Evolutionary conservation across 306 rosid species (phyloP), one percentile per base, ranked within the genome.

Genomic region (Abrus pulchellus): DNA sequence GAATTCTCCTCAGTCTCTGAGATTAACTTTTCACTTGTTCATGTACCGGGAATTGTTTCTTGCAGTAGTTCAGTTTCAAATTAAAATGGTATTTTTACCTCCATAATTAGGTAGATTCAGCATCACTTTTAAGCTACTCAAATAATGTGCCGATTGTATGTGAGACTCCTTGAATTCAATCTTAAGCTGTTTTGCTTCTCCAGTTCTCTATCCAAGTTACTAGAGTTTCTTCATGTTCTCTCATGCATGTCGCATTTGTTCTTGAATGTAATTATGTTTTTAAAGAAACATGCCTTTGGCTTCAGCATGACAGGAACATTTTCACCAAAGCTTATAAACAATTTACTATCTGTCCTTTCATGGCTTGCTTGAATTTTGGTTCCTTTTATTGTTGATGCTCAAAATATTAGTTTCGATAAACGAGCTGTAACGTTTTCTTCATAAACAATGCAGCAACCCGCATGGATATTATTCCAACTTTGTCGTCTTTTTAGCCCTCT

Each of bases 321-420:
- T 52, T 47, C 32, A 4, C 62, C 14, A 56, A 68, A 67, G 20
- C 54, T 80, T 65, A 32, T 41, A 12, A 50, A 40, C 56, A 72
- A 72, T 14, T 55, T 30, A 27, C 14, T 7, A 12, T 2, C 45
- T 59, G 14, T 59, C 60, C 53, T 82, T 45, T 54, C 62, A 54
- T 20, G 41, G 83, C 38, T 9, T 50, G 61, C 72, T 12, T 41
- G 74, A 81, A 63, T 34, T 80, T 71, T 32, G 20, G 65, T 71
- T 76, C 41, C 40, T 53, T 61, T 14, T 59, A n/a, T 38, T 14
- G 27, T 33, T 7, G 3, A 20, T 56, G 27, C 3, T 30, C 2
- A 20, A 52, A 54, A 4, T 20, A 1, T 52, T 14, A 63, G 61
- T 73, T 64, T 67, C 9, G 62, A 65, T 64, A 40, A n/a, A 43